A percentile compares a stretch with the other conserved stretches of the same genome.
Evolutionary conservation across 2,329 filamentous ascomycete genomes (phyloP).

Genomic region (Magnaporthiopsis poae): DNA sequence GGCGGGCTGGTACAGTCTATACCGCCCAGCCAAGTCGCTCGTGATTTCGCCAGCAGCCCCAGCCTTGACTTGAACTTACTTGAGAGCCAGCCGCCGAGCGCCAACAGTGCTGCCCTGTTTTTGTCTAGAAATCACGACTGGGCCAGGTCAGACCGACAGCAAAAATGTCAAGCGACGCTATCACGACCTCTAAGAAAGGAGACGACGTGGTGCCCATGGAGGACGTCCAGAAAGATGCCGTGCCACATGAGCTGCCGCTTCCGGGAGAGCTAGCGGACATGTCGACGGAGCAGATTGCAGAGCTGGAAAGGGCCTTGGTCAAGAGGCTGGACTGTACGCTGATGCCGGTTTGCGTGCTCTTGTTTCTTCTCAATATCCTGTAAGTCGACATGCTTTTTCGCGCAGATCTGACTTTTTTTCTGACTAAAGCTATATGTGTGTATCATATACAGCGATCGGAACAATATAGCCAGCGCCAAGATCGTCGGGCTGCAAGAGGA

Average conservation of each 20-base stretch:
- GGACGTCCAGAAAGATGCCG: conserved; percentile 4
- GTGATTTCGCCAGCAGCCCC: too few relatives aligned
- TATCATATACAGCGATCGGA: conserved; percentile 8
- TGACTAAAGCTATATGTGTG: too few relatives aligned
- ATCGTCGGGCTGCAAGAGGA: conserved; percentile 11
- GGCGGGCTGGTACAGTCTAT: too few relatives aligned
- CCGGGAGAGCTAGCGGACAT: conserved; percentile 6
- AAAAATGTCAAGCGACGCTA: background rate
- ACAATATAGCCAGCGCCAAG: conserved; percentile 14
- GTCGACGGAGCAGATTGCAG: background rate
- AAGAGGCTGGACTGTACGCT: conserved; percentile 11
- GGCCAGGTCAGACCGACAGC: too few relatives aligned
- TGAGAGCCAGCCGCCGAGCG: too few relatives aligned
- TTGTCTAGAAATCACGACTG: too few relatives aligned
- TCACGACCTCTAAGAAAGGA: conserved; percentile 39
- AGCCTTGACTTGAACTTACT: too few relatives aligned
- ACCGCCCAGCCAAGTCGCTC: too few relatives aligned
- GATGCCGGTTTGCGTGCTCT: conserved; percentile 13
- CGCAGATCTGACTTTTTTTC: too few relatives aligned
- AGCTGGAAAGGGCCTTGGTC: conserved; percentile 6
- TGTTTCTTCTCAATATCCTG: conserved; percentile 14
- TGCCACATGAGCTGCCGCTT: conserved; percentile 5
- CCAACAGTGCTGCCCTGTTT: too few relatives aligned
- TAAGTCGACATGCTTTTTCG: background rate
- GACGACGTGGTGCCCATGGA: conserved; percentile 27